Conservation (phyloP, 1,284 basidiomycete genomes). For the Afroboletus lepidellus region DNA sequence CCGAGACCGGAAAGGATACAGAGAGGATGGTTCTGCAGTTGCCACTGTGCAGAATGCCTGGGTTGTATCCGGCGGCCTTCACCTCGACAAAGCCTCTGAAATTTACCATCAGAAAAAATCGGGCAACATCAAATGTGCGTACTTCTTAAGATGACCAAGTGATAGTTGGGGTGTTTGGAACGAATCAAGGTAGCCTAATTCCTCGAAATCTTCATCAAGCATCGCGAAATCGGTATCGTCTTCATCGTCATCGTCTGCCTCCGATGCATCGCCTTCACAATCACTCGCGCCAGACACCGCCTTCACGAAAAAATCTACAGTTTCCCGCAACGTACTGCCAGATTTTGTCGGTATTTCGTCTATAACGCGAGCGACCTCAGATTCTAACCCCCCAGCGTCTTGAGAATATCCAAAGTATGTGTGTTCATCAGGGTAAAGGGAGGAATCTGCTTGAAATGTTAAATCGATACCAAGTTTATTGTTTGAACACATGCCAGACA, state of each 20-base stretch:
- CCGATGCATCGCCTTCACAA: slow-evolving; percentile 13
- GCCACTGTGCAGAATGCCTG: slow-evolving; percentile 50
- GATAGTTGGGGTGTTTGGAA: not conserved
- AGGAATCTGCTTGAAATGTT: slow-evolving; percentile 45
- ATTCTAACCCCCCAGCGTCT: slow-evolving; percentile 38
- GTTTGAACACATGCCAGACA: slow-evolving; percentile 45
- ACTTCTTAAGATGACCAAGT: slow-evolving; percentile 9
- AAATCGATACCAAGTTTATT: not conserved
- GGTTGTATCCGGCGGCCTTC: slow-evolving; percentile 50
- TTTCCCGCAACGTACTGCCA: slow-evolving; percentile 44
- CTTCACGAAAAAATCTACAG: slow-evolving; percentile 38
- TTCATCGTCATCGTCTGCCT: slow-evolving; percentile 26
- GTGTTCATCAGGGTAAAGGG: slow-evolving; percentile 60
- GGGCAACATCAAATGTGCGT: not conserved
- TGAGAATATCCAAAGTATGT: slow-evolving; percentile 51
- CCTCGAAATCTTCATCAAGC: slow-evolving; percentile 28
- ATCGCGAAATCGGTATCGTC: slow-evolving; percentile 5
- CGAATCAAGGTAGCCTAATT: not conserved
- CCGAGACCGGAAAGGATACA: slow-evolving; percentile 51
- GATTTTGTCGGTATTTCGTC: slow-evolving; percentile 43
- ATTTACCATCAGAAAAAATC: not conserved
- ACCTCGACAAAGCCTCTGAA: slow-evolving; percentile 54
- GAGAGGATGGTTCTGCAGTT: slow-evolving; percentile 50
- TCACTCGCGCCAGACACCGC: slow-evolving; percentile 27
- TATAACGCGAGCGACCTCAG: slow-evolving; percentile 39